These are phyloP conservation scores for Cicer bijugum DNA, from an alignment of 306 rosid genomes.

Conservation along the genomic window DNA sequence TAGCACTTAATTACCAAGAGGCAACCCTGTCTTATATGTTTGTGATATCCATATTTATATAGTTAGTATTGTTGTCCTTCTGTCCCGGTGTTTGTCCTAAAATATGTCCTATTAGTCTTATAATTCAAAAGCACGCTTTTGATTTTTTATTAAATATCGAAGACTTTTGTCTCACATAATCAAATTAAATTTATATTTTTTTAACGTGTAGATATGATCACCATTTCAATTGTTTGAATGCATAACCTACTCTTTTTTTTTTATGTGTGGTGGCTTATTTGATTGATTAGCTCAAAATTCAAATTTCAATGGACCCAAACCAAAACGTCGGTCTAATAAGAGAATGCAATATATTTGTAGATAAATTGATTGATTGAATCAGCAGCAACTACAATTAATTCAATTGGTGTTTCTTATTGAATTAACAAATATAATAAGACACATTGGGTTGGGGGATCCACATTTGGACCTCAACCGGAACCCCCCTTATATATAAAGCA, in stretches of 20 bases:
- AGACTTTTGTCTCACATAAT: constrained; percentile 49
- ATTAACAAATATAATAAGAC: constrained; percentile 50
- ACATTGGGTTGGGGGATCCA: constrained; percentile 47
- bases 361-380: constrained; percentile 35
- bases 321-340: constrained; percentile 45
- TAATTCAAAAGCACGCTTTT: constrained; percentile 44
- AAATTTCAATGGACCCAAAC: constrained; percentile 49
- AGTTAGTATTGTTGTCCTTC: constrained; percentile 37
- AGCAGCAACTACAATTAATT: constrained; percentile 24
- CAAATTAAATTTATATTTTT: constrained; percentile 38
- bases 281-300: constrained; percentile 41
- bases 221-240: constrained; percentile 40
- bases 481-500: constrained; percentile 34
- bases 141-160: constrained; percentile 33
- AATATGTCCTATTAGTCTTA: constrained; percentile 48
- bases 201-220: constrained; percentile 41
- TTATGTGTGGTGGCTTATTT: neutral
- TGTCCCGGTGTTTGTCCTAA: constrained; percentile 54
- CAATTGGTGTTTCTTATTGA: constrained; percentile 29
- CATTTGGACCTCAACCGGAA: constrained; percentile 42
- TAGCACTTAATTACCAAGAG: too few species aligned
- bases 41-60: too few species aligned
- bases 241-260: neutral
- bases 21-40: too few species aligned
- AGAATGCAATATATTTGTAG: constrained; percentile 38